These are phyloP conservation scores for Taiozyma sp. DNA, from an alignment of 1,139 yeast genomes.

Conservation along the genomic window DNA sequence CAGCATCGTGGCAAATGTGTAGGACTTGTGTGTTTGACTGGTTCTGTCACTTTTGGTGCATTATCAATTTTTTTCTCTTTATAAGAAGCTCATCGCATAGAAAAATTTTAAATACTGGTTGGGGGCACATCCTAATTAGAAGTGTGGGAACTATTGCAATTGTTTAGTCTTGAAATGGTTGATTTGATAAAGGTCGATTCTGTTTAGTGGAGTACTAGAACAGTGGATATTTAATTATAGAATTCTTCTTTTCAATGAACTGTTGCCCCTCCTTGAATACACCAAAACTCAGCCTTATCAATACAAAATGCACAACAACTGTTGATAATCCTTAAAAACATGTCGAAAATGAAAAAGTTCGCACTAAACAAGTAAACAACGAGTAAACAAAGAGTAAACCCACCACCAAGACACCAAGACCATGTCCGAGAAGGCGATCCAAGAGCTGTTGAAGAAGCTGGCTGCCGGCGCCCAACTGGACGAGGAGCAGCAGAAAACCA, in stretches of 20 bases:
- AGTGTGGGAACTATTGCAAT: no score
- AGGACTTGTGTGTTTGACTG: neutral
- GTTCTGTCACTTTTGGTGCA: neutral
- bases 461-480: conserved; percentile 46
- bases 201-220: no score
- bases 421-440: conserved; percentile 24
- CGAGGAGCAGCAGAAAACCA: conserved; percentile 57
- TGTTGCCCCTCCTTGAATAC: no score
- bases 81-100: conserved; percentile 10
- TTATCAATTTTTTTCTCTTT: neutral
- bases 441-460: conserved; percentile 36
- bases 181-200: no score
- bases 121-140: neutral
- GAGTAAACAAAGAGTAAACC: no score
- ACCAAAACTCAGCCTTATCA: no score
- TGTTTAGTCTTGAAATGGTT: no score
- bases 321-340: no score
- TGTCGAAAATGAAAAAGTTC: neutral
- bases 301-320: no score
- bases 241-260: no score
- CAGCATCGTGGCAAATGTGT: conserved; percentile 45
- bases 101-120: conserved; percentile 1
- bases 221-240: no score
- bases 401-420: neutral
- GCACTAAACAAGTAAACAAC: no score